A percentile compares a stretch with the other conserved stretches of the same genome.
Conservation (phyloP, 208 protist genomes). For the Naegleria fowleri region DNA sequence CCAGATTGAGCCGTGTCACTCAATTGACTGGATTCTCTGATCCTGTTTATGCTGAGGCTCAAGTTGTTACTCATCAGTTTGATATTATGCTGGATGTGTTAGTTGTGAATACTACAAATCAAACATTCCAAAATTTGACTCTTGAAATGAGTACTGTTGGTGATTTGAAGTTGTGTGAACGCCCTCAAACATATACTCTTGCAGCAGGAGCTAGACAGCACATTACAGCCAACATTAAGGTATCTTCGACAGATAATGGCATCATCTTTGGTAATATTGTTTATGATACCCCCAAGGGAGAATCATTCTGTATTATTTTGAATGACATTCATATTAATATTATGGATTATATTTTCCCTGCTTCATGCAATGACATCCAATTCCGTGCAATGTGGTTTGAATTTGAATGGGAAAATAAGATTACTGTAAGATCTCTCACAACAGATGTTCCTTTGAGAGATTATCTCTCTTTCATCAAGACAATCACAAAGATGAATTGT, state of each 20-base stretch:
- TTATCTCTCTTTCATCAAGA: conserved; percentile 81
- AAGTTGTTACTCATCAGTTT: conserved; percentile 92
- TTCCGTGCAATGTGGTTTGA: conserved; percentile 95
- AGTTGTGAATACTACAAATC: conserved; percentile 79
- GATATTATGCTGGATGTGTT: conserved; percentile 91
- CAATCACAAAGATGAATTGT: conserved; percentile 87
- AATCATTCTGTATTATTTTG: conserved; percentile 82
- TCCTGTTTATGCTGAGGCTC: conserved; percentile 93
- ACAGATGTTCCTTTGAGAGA: conserved; percentile 58
- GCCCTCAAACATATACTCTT: conserved; percentile 86
- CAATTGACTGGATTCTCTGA: conserved; percentile 88
- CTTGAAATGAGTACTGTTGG: conserved; percentile 90
- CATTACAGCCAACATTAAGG: conserved; percentile 91
- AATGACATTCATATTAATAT: conserved; percentile 96
- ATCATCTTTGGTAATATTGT: conserved; percentile 93
- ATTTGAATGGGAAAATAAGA: conserved; percentile 98
- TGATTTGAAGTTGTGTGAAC: conserved; percentile 92
- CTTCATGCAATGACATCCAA: conserved; percentile 65
- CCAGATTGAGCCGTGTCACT: neutral
- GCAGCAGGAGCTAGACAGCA: conserved; percentile 65
- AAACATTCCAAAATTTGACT: conserved; percentile 87
- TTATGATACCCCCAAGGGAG: conserved; percentile 75
- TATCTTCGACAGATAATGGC: conserved; percentile 91
- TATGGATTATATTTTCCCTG: conserved; percentile 95
- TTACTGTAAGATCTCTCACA: conserved; percentile 70